Evolutionary conservation across 768 basidiomycete genomes (phyloP), one percentile per base, ranked within the genome.

Genomic region (Hemileccinum rubropunctum): DNA sequence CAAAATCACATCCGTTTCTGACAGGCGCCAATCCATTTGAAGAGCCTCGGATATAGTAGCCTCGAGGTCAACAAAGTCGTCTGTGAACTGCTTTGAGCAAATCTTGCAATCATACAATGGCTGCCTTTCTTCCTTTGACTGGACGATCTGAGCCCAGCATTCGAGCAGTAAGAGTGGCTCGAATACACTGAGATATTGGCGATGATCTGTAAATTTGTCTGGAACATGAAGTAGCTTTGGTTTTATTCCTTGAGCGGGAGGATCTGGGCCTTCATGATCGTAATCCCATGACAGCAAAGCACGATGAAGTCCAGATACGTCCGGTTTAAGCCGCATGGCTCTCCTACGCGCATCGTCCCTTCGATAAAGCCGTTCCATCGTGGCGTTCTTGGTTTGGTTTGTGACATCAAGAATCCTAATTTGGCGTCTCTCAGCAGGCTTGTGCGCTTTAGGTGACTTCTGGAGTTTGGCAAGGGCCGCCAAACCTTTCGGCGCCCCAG

Each of bases 221-320:
- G 90, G 88, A 8, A 97, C 76, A 15, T 66, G 69, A 12, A 65
- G 43, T 27, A 76, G 60, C 1, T 63, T 44, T 4, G 73, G 57
- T 38, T 65, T 71, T 36, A 54, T 41, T 43, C 56, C 62, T 15
- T 70, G 64, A n/a, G 73, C 71, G 1, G 91, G 87, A 35, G 88
- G 91, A 34, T 76, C 67, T 33, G 81, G 65, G 18, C 85, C 82
- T 11, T 63, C 64, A 56, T 91, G 80, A 40, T 85, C 78, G 53
- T 92, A 92, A 65, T 88, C 75, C 97, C 97, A 99, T 1, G 89
- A 84, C 1, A 99, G 70, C 26, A 98, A 74, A 10, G 75, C 71
- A 40, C 81, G 82, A 65, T 95, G 88, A 18, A 99, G 81, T 6
- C 74, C 76, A 27, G 84, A 82, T 17, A 95, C 76, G 59, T 98